phyloP scores from a whole-genome alignment of 179 eudicot species.

The Camellia oleifera region DNA sequence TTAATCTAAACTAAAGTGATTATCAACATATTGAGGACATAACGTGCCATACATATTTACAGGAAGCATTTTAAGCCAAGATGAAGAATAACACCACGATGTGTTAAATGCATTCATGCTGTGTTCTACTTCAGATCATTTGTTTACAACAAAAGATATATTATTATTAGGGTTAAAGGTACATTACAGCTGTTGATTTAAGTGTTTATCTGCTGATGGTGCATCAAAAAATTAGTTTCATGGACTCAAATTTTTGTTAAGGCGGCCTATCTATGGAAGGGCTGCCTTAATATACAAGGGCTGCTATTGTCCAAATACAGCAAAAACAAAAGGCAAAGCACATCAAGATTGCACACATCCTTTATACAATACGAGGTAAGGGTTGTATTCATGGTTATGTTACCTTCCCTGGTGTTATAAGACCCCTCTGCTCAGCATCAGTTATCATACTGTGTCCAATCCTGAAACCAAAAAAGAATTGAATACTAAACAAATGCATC shows the following conservation, averaged over 20 bases:
- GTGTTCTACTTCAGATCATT: conserved; percentile 9
- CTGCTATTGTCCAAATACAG: background rate
- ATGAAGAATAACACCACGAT: background rate
- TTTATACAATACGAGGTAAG: background rate
- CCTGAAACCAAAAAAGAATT: conserved; percentile 45
- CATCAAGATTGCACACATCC: background rate
- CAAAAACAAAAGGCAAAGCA: background rate
- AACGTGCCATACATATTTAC: background rate
- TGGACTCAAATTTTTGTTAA: background rate
- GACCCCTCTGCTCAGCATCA: conserved; percentile 89
- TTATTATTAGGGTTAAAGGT: background rate
- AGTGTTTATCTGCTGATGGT: background rate
- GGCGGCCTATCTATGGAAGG: background rate
- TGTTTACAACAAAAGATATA: background rate
- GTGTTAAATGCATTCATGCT: background rate
- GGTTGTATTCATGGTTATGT: background rate
- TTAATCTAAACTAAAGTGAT: too few species aligned
- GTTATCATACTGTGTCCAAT: conserved; percentile 91
- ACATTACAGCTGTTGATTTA: background rate
- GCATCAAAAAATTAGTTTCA: conserved; percentile 5
- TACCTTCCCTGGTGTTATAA: conserved; percentile 96
- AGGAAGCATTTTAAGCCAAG: background rate
- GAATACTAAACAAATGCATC: conserved; percentile 7
- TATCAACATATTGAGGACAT: background rate
- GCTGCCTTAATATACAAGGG: background rate